These are phyloP conservation scores for Lichtheimia ornata DNA, from an alignment of 371 early-diverging fungal genomes.

Conservation along the genomic window DNA sequence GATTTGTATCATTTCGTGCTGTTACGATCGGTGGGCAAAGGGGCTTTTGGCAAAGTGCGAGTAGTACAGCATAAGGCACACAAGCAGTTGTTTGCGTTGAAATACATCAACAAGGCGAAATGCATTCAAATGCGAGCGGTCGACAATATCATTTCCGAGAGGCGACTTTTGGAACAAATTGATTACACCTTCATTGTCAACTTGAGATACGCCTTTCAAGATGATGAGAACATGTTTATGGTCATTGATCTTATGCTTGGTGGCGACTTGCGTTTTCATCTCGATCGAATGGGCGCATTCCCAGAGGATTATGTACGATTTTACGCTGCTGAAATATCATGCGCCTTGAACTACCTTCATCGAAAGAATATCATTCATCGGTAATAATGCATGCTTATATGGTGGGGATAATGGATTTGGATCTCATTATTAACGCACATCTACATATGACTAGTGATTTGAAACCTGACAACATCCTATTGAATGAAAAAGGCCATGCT, in stretches of 20 bases:
- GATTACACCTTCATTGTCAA: slow-evolving; percentile 58
- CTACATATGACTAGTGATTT: slow-evolving; percentile 63
- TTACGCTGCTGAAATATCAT: slow-evolving; percentile 73
- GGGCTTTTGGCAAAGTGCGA: slow-evolving; percentile 80
- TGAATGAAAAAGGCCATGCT: slow-evolving; percentile 82
- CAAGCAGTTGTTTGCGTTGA: slow-evolving; percentile 53
- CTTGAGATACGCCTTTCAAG: slow-evolving; percentile 78
- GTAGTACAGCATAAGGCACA: slow-evolving; percentile 81
- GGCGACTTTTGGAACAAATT: slow-evolving; percentile 51
- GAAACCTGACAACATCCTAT: slow-evolving; percentile 89
- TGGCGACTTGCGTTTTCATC: slow-evolving; percentile 84
- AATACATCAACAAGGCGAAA: slow-evolving; percentile 59
- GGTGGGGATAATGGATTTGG: not conserved
- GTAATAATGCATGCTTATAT: slow-evolving; percentile 25
- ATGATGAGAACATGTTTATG: slow-evolving; percentile 79
- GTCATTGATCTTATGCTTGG: slow-evolving; percentile 79
- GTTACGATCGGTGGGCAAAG: slow-evolving; percentile 68
- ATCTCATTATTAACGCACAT: not conserved
- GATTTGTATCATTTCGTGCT: slow-evolving; percentile 67
- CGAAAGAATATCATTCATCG: slow-evolving; percentile 58
- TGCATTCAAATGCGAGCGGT: slow-evolving; percentile 59
- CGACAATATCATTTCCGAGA: slow-evolving; percentile 56
- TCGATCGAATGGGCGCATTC: slow-evolving; percentile 61
- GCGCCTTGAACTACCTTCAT: slow-evolving; percentile 73
- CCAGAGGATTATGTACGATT: slow-evolving; percentile 73